These are phyloP conservation scores for Datura wrightii DNA, from an alignment of 257 asterid genomes.

Conservation along the genomic window DNA sequence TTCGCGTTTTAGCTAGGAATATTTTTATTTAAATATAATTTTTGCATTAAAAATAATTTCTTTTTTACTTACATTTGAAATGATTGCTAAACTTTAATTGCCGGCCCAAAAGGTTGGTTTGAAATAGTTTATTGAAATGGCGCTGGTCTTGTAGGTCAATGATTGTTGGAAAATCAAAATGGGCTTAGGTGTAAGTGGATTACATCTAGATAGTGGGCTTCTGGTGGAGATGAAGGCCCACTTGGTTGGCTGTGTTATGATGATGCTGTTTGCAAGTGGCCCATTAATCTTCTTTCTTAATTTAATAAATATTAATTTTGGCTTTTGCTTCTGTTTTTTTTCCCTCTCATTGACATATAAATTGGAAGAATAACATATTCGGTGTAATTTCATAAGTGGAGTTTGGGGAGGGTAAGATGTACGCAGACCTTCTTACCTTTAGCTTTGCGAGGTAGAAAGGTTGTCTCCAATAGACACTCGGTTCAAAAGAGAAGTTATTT, in stretches of 20 bases:
- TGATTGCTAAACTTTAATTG: too few species aligned
- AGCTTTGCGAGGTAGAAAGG: too few species aligned
- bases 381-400: too few species aligned
- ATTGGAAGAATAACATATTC: too few species aligned
- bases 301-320: not conserved
- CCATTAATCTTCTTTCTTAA: not conserved
- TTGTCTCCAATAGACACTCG: too few species aligned
- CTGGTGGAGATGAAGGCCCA: conserved; percentile 27
- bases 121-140: not conserved
- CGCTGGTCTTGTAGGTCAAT: not conserved
- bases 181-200: conserved; percentile 12
- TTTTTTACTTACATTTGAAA: too few species aligned
- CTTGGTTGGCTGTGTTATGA: not conserved
- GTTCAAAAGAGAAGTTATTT: too few species aligned
- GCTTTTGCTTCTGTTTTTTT: rapidly evolving
- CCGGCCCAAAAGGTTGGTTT: not conserved
- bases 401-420: too few species aligned
- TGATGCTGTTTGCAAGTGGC: not conserved
- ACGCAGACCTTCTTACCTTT: too few species aligned
- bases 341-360: not conserved
- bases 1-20: too few species aligned
- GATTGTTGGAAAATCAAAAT: not conserved
- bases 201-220: conserved; percentile 16
- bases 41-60: too few species aligned
- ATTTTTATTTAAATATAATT: too few species aligned